Base-by-base conservation (phyloP, 1,284 basidiomycete genomes). In the Coniophora puteana region DNA sequence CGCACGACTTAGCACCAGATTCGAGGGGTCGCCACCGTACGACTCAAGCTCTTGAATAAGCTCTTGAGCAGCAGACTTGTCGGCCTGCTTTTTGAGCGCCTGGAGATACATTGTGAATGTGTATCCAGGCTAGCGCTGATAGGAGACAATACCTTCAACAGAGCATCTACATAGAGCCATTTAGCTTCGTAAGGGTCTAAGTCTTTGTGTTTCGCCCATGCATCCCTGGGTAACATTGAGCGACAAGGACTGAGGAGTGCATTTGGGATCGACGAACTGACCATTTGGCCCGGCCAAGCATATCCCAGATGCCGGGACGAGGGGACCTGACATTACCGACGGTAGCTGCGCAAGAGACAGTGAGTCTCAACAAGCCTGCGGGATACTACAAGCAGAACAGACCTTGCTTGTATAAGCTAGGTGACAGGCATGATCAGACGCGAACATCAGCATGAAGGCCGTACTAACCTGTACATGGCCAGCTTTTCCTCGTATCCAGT, bases 401-500 rank as follows among this genome's bases (percentile, higher is more conserved):
- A 93, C 91, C 89, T 80, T 95, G 92, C 64, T 94, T 94, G 64
- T 91, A 94, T 53, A 93, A 70, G 63, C 89, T 91, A 49, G 4
- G 46, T 13, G 8, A 43, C 21, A 45, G 28, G n/a, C n/a, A 36
- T 29, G 30, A 38, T 30, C 3, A 32, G 20, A 35, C 14, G 16
- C 22, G 34, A 27, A 17, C 25, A 40, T 25, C 22, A 44, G 40
- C 29, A 46, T 16, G 45, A n/a, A 41, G 36, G 26, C 11, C 40
- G 36, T 12, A 57, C 72, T 28, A 45, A 86, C 83, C 91, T 92
- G 61, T 98, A 98, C 76, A 98, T 90, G 12, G 83, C 81, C 8
- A 98, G 70, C 62, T 98, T 98, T 63, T 97, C 94, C 54, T 97
- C 94, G 63, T 97, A 98, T 41, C 82, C 90, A 1, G 94, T 97